These are phyloP conservation scores for Gossypium herbaceum DNA, from an alignment of 345 rosid genomes.

Conservation along the genomic window DNA sequence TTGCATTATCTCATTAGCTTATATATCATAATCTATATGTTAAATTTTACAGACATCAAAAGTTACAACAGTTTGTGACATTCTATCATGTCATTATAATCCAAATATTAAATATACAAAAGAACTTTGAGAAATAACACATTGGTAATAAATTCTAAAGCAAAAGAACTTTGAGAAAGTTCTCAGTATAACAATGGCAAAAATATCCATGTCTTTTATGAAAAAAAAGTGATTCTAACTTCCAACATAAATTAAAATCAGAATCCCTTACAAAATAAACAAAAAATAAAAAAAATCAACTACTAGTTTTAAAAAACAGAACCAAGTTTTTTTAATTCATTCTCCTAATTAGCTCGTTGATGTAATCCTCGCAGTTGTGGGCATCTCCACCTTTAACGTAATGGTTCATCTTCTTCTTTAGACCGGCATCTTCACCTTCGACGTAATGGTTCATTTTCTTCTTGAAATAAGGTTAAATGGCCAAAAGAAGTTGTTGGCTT, in stretches of 20 bases:
- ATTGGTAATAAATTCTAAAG: not conserved
- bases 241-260: not conserved
- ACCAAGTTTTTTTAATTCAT: constrained; percentile 54
- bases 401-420: constrained; percentile 77
- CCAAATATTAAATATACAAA: too few species aligned
- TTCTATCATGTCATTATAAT: too few species aligned
- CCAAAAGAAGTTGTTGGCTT: too few species aligned
- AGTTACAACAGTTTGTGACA: too few species aligned
- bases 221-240: not conserved
- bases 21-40: too few species aligned
- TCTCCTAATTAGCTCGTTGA: constrained; percentile 31
- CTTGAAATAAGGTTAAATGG: constrained; percentile 41
- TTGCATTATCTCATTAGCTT: too few species aligned
- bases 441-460: constrained; percentile 75
- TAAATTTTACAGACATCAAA: too few species aligned
- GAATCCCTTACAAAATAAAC: not conserved
- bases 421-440: constrained; percentile 20
- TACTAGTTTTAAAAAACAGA: not conserved
- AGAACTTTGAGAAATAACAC: too few species aligned
- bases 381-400: constrained; percentile 97
- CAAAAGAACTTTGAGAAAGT: not conserved
- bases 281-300: not conserved
- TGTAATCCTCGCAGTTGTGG: constrained; percentile 59
- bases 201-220: not conserved
- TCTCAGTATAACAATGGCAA: not conserved